phyloP scores from a whole-genome alignment of 495 filamentous ascomycete genomes.

The Aspergillus kassunensis region DNA sequence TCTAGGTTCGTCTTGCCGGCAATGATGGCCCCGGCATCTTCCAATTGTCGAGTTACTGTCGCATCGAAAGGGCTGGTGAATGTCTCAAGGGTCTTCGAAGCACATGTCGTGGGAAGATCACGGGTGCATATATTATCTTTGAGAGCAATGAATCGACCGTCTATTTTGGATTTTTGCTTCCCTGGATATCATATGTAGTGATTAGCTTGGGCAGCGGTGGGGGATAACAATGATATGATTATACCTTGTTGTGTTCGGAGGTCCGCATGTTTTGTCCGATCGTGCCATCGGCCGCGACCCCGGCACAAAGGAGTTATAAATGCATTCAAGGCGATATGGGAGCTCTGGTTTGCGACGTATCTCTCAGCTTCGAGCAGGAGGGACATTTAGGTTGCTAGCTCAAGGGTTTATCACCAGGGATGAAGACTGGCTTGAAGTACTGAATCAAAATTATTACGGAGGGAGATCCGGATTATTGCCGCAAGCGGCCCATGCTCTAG shows the following conservation, averaged over 20 bases:
- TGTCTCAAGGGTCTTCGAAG: constrained; percentile 66
- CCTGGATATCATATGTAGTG: constrained; percentile 15
- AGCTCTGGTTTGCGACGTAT: constrained; percentile 44
- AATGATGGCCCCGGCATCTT: constrained; percentile 59
- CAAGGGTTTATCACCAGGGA: background rate
- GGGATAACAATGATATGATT: background rate
- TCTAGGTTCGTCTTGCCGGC: constrained; percentile 88
- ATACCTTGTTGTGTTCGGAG: constrained; percentile 35
- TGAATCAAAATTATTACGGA: background rate
- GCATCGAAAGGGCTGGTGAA: constrained; percentile 78
- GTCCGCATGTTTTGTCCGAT: constrained; percentile 38
- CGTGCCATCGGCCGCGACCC: constrained; percentile 27
- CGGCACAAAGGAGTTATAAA: constrained; percentile 40
- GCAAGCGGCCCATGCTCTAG: background rate
- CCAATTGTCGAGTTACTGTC: constrained; percentile 68
- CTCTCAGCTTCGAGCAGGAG: constrained; percentile 48
- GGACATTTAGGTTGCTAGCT: constrained; percentile 37
- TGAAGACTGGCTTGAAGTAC: background rate
- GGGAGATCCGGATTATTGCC: background rate
- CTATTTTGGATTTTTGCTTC: constrained; percentile 31
- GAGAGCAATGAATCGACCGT: constrained; percentile 63
- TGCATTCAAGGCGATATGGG: constrained; percentile 38
- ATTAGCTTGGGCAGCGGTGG: constrained; percentile 1
- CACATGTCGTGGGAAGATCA: constrained; percentile 72
- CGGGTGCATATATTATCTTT: constrained; percentile 89